phyloP scores from a whole-genome alignment of 805 yeast species.

The Saccharomyces kudriavzevii region DNA sequence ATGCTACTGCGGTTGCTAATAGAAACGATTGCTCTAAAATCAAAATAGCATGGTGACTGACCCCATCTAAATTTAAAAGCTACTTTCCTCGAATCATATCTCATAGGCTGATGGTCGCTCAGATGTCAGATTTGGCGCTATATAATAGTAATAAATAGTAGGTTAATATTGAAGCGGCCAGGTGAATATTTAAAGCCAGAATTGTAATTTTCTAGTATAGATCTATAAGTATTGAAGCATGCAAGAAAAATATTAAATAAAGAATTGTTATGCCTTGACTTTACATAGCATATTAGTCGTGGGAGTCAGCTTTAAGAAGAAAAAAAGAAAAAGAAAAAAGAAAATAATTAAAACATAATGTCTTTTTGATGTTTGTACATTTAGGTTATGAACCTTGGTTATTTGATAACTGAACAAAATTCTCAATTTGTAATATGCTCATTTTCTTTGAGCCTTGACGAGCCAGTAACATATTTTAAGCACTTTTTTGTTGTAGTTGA shows the following conservation, averaged over 20 bases:
- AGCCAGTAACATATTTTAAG: background rate
- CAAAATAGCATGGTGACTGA: too few relatives aligned
- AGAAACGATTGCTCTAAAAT: too few relatives aligned
- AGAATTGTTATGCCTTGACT: background rate
- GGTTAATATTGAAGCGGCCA: too few relatives aligned
- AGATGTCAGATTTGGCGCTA: too few relatives aligned
- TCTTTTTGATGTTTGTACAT: background rate
- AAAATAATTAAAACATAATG: background rate
- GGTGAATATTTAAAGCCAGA: background rate
- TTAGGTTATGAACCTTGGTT: background rate
- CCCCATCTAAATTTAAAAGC: too few relatives aligned
- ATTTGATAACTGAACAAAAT: background rate
- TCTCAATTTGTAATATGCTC: background rate
- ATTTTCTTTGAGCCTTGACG: background rate
- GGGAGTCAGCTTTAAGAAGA: background rate
- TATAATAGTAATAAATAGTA: too few relatives aligned
- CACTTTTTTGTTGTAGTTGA: background rate
- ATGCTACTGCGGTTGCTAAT: too few relatives aligned
- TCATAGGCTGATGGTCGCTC: too few relatives aligned
- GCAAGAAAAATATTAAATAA: background rate
- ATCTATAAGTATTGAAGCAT: background rate
- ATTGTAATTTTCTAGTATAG: background rate
- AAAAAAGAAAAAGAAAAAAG: background rate
- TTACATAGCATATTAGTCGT: background rate
- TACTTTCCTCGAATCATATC: too few relatives aligned